Conservation (phyloP, 306 rosid genomes). For the Prinsepia uniflora region DNA sequence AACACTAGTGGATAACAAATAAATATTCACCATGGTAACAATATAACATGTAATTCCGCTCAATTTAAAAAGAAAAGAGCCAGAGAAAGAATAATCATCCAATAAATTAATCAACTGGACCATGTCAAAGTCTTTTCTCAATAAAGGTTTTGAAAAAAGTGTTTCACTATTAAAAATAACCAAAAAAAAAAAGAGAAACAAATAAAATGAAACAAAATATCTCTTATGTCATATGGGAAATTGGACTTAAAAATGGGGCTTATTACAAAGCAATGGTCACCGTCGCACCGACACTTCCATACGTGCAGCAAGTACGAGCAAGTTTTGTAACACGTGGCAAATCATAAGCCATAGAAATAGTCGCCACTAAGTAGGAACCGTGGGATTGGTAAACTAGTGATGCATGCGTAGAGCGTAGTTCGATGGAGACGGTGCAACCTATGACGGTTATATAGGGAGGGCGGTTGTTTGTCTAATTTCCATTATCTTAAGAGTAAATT, state of each 20-base stretch:
- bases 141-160: not conserved
- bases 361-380: slow-evolving; percentile 33
- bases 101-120: not conserved
- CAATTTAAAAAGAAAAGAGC: not conserved
- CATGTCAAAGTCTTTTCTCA: not conserved
- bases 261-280: slow-evolving; percentile 22
- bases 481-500: too few species aligned
- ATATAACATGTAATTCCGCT: not conserved
- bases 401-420: slow-evolving; percentile 35
- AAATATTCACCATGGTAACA: not conserved
- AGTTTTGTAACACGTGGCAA: slow-evolving; percentile 23
- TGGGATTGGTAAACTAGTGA: slow-evolving; percentile 11
- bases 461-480: slow-evolving; percentile 17
- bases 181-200: not conserved
- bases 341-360: not conserved
- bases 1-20: too few species aligned
- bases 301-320: slow-evolving; percentile 28
- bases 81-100: not conserved
- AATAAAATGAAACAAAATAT: not conserved
- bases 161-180: not conserved
- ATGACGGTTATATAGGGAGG: not conserved
- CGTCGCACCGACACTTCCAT: slow-evolving; percentile 43
- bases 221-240: too few species aligned
- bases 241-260: not conserved
- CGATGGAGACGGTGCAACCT: slow-evolving; percentile 44